Conservation (phyloP, 352 stramenopile genomes). For the Sclerospora graminicola region DNA sequence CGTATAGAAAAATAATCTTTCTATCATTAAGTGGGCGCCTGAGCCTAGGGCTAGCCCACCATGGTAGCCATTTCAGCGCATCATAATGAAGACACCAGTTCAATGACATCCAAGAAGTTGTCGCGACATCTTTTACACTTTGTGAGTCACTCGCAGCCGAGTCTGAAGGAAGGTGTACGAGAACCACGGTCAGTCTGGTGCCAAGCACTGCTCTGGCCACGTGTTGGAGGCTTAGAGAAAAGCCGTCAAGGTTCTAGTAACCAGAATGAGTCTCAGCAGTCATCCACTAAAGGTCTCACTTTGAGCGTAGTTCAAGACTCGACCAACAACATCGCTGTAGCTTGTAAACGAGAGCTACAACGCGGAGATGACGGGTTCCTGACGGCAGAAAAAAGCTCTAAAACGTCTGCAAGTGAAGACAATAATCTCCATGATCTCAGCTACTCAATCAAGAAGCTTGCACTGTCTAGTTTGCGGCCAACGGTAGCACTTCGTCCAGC, state of each 20-base stretch:
- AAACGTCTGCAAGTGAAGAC: constrained; percentile 6
- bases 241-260: constrained; percentile 9
- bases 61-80: constrained; percentile 16
- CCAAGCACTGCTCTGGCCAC: constrained; percentile 25
- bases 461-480: constrained; percentile 10
- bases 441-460: constrained; percentile 19
- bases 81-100: constrained; percentile 13
- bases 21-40: not conserved
- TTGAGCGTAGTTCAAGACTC: constrained; percentile 4
- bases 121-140: constrained; percentile 18
- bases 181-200: constrained; percentile 26
- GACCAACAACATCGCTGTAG: not conserved
- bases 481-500: constrained; percentile 5
- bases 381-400: constrained; percentile 2
- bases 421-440: constrained; percentile 24
- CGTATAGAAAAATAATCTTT: too few relatives aligned
- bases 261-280: constrained; percentile 14
- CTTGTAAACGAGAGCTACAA: constrained; percentile 8
- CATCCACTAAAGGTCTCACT: constrained; percentile 1
- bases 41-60: constrained; percentile 11
- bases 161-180: constrained; percentile 6
- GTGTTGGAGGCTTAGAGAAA: constrained; percentile 8
- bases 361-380: not conserved
- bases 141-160: constrained; percentile 9
- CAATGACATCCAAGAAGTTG: constrained; percentile 8